Percentiles rank a stretch among this genome's conserved stretches.
Evolutionary conservation across 106 monocot genomes (phyloP).

Genomic region (Dendrobium catenatum): DNA sequence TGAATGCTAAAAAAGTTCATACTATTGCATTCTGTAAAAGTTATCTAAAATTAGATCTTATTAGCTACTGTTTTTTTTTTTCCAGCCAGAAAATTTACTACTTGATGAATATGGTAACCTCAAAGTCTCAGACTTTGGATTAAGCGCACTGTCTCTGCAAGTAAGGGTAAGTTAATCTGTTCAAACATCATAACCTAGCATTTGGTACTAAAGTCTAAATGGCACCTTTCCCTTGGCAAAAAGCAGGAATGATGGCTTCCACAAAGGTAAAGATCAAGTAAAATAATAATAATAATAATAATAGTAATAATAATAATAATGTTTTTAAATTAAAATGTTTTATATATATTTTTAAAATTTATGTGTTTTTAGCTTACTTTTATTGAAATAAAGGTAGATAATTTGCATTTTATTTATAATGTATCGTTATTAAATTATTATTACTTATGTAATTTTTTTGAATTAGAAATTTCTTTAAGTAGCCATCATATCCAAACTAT

Average conservation of each 20-base stretch:
- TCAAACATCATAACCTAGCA: not conserved
- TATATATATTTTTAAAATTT: no score
- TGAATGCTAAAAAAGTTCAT: not conserved
- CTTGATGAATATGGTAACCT: constrained; percentile 65
- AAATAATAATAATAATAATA: not conserved
- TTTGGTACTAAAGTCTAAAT: not conserved
- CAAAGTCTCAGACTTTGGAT: constrained; percentile 88
- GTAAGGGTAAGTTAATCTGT: constrained; percentile 44
- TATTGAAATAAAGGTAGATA: no score
- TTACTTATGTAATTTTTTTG: no score
- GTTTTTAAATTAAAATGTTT: no score
- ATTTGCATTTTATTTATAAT: no score
- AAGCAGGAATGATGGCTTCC: not conserved
- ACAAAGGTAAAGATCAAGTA: not conserved
- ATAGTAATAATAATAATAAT: no score
- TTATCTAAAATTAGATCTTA: not conserved
- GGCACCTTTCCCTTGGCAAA: not conserved
- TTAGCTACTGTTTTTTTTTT: not conserved
- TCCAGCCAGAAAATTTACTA: constrained; percentile 79
- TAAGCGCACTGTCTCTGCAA: constrained; percentile 85
- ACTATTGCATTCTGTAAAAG: not conserved
- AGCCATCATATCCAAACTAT: no score
- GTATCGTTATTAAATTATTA: no score
- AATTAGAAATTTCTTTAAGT: no score
- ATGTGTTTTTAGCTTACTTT: no score